A percentile compares a stretch with the other conserved stretches of the same genome.
Conservation (phyloP, 352 stramenopile genomes). For the Globisporangium sylvaticum region DNA sequence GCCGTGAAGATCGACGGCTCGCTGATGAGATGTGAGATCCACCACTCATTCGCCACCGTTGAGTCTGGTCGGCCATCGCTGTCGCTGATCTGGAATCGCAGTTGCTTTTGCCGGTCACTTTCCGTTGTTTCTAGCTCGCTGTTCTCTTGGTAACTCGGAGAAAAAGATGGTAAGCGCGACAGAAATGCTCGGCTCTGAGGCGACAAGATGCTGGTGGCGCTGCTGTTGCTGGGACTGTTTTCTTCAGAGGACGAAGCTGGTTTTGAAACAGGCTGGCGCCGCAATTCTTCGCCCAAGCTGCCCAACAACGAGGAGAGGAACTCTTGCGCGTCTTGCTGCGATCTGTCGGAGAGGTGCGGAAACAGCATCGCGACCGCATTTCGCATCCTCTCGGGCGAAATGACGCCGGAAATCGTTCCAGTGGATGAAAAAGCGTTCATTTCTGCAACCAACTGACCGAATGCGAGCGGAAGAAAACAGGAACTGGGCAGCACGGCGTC, state of each 20-base stretch:
- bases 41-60: constrained; percentile 96
- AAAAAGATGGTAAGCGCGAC: constrained; percentile 19
- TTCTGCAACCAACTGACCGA: constrained; percentile 76
- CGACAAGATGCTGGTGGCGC: constrained; percentile 50
- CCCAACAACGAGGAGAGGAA: constrained; percentile 91
- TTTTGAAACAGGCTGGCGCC: constrained; percentile 38
- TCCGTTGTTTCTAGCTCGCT: neutral
- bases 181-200: constrained; percentile 28
- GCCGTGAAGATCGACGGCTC: constrained; percentile 94
- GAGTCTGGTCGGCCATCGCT: constrained; percentile 91
- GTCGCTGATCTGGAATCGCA: constrained; percentile 63
- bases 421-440: constrained; percentile 34
- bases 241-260: constrained; percentile 7
- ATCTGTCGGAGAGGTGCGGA: constrained; percentile 87
- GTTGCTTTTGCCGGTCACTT: neutral
- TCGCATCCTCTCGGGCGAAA: constrained; percentile 79
- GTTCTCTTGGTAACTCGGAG: neutral
- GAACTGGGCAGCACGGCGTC: neutral
- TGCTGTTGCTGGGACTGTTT: neutral
- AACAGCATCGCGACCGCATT: constrained; percentile 68
- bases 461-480: constrained; percentile 49
- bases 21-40: constrained; percentile 92
- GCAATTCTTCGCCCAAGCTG: constrained; percentile 92
- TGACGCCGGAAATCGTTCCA: constrained; percentile 21
- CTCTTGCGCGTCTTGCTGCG: constrained; percentile 96